A percentile compares a stretch with the other conserved stretches of the same genome.
These are phyloP conservation scores for Vanrija sp. DNA, from an alignment of 1,284 basidiomycete genomes.

Conservation along the genomic window DNA sequence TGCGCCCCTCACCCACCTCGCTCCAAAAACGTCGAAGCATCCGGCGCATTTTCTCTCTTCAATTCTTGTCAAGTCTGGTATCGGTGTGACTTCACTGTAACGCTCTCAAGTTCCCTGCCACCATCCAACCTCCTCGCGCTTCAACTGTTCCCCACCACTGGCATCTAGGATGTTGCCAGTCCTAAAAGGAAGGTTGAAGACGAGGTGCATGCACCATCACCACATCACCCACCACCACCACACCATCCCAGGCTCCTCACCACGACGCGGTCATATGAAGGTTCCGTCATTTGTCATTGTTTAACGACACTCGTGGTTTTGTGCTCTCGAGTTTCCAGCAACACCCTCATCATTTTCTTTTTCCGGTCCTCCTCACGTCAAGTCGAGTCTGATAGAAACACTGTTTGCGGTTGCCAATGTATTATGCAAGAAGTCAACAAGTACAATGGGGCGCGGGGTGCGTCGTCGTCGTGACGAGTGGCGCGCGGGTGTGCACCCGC, in stretches of 20 bases:
- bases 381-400: constrained; percentile 9
- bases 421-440: constrained; percentile 6
- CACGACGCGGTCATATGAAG: too few relatives aligned
- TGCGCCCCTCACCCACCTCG: neutral
- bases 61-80: neutral
- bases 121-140: neutral
- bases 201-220: neutral
- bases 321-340: neutral
- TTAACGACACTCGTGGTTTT: neutral
- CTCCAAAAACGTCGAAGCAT: neutral
- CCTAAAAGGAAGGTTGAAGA: too few relatives aligned
- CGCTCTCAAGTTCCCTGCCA: neutral
- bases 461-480: too few relatives aligned
- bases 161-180: too few relatives aligned
- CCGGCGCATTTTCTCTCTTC: neutral
- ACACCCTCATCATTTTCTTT: neutral
- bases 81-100: neutral
- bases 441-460: neutral
- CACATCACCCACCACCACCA: neutral
- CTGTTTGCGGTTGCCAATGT: constrained; percentile 4
- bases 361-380: constrained; percentile 2
- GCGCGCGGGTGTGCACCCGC: too few relatives aligned
- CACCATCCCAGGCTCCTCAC: too few relatives aligned
- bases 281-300: too few relatives aligned
- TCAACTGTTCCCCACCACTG: too few relatives aligned